A percentile compares a stretch with the other conserved stretches of the same genome.
Conservation (phyloP, 768 basidiomycete genomes). For the Amanita inopinata region DNA sequence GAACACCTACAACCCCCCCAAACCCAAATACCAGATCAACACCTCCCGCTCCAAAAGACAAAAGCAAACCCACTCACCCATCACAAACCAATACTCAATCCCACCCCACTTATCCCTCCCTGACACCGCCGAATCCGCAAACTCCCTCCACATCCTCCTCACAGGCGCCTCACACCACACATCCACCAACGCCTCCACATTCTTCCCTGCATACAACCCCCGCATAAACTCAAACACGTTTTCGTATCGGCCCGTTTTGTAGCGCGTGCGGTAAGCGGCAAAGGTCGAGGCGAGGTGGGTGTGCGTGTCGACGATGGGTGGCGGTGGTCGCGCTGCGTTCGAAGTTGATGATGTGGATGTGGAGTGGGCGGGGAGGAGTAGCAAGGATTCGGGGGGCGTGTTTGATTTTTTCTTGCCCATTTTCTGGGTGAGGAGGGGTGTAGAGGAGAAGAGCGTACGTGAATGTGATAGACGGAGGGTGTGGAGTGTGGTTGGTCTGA, state of each 20-base stretch:
- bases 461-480: too few relatives aligned
- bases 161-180: constrained; percentile 87
- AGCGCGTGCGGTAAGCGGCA: constrained; percentile 48
- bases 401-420: constrained; percentile 32
- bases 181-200: constrained; percentile 64
- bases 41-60: neutral
- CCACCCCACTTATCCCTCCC: constrained; percentile 54
- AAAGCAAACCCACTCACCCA: constrained; percentile 45
- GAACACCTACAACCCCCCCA: constrained; percentile 39
- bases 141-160: constrained; percentile 48
- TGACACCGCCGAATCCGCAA: constrained; percentile 61
- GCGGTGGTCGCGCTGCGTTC: constrained; percentile 42
- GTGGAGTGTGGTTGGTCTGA: too few relatives aligned
- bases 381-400: constrained; percentile 25
- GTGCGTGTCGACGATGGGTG: constrained; percentile 75
- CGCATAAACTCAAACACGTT: constrained; percentile 64
- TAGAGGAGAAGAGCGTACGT: neutral
- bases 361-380: constrained; percentile 25
- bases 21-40: constrained; percentile 6
- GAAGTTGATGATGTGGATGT: too few relatives aligned
- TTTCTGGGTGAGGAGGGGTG: constrained; percentile 8
- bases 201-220: constrained; percentile 45
- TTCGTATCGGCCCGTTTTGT: constrained; percentile 42
- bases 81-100: constrained; percentile 74
- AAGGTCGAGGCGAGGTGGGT: constrained; percentile 77